A percentile compares a stretch with the other conserved stretches of the same genome.
These are phyloP conservation scores for Epichloe coenophiala DNA, from an alignment of 2,329 filamentous ascomycete genomes.

Conservation along the genomic window DNA sequence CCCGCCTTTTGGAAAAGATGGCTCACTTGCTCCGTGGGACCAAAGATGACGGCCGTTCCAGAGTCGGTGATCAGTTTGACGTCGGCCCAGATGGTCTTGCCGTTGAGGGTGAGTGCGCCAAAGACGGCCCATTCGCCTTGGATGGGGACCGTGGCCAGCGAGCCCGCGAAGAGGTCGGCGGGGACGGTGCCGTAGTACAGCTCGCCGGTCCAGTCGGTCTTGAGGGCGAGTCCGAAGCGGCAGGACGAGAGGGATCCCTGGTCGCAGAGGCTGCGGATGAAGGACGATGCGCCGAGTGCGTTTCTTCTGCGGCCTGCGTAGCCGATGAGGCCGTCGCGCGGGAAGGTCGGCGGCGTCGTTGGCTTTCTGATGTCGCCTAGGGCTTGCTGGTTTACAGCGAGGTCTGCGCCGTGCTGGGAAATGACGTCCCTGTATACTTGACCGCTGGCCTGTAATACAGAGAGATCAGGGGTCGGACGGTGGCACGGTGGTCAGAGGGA, in stretches of 20 bases:
- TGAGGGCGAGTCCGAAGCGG: constrained; percentile 10
- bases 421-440: constrained; percentile 9
- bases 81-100: neutral
- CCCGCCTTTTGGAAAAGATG: constrained; percentile 7
- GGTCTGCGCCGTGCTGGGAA: constrained; percentile 8
- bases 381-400: constrained; percentile 7
- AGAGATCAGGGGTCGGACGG: too few species aligned
- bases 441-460: constrained; percentile 7
- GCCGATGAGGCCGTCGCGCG: constrained; percentile 10
- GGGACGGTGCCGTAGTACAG: constrained; percentile 10
- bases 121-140: neutral
- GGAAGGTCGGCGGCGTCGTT: constrained; percentile 5
- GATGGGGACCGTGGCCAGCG: neutral
- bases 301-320: constrained; percentile 6
- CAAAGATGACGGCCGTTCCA: constrained; percentile 9
- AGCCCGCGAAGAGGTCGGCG: neutral
- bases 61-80: constrained; percentile 8
- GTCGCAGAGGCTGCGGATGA: constrained; percentile 9
- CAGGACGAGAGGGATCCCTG: constrained; percentile 7
- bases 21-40: constrained; percentile 6
- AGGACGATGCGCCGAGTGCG: constrained; percentile 5
- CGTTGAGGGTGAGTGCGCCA: neutral
- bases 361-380: neutral
- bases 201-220: constrained; percentile 8
- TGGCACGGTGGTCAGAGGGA: neutral